Conservation (phyloP, 345 rosid genomes). For the Angophora floribunda region DNA sequence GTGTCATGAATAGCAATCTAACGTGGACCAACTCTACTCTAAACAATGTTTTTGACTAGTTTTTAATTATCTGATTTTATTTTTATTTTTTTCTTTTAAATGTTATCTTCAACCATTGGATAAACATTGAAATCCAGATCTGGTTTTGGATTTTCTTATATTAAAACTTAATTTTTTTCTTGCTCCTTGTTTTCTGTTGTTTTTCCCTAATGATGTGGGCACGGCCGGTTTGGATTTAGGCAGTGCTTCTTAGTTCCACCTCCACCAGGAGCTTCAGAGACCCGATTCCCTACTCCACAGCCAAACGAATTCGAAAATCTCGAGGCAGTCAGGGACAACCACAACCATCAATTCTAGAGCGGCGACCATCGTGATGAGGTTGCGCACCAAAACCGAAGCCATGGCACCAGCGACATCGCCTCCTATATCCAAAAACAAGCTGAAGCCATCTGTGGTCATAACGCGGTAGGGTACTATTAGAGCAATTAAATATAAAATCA, state of each 20-base stretch:
- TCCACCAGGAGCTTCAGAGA: conserved; percentile 52
- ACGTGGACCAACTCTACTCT: too few species aligned
- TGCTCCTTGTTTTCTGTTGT: conserved; percentile 1
- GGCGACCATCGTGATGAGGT: conserved; percentile 19
- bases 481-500: too few species aligned
- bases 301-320: conserved; percentile 22
- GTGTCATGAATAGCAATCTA: too few species aligned
- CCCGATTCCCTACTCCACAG: conserved; percentile 13
- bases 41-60: too few species aligned
- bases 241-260: conserved; percentile 29
- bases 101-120: too few species aligned
- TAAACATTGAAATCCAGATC: too few species aligned
- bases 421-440: conserved; percentile 81
- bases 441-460: conserved; percentile 80
- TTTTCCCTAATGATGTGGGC: conserved; percentile 4
- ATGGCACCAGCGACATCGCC: conserved; percentile 24
- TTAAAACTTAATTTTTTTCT: not conserved
- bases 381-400: conserved; percentile 12
- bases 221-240: conserved; percentile 69
- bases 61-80: too few species aligned
- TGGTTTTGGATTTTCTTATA: too few species aligned
- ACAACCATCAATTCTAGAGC: not conserved
- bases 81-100: too few species aligned
- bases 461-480: conserved; percentile 87
- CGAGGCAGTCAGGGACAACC: not conserved